phyloP scores from a whole-genome alignment of 2,329 filamentous ascomycete genomes.

The Ambrosiella xylebori region DNA sequence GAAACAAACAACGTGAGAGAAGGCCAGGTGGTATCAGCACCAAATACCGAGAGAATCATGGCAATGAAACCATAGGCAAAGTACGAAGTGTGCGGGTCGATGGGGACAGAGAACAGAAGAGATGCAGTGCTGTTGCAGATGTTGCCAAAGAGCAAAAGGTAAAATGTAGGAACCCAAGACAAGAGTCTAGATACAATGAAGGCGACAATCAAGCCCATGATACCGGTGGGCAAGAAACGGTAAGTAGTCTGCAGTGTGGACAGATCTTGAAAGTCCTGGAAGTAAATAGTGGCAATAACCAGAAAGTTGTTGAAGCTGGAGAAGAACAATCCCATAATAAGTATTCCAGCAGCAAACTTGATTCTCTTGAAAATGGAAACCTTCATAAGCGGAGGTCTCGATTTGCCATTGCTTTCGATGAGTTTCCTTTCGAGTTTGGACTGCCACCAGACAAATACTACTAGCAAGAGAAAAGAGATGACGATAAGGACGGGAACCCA shows the following conservation, averaged over 20 bases:
- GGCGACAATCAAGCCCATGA: conserved; percentile 40
- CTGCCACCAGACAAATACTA: conserved; percentile 44
- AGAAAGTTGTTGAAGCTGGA: conserved; percentile 51
- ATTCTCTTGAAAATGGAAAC: conserved; percentile 43
- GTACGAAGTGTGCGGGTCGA: conserved; percentile 42
- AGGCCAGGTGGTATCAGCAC: conserved; percentile 50
- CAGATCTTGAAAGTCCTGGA: conserved; percentile 47
- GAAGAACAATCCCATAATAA: conserved; percentile 50
- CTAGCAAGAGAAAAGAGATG: conserved; percentile 37
- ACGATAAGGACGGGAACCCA: conserved; percentile 45
- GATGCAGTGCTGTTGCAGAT: conserved; percentile 35
- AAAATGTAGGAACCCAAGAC: conserved; percentile 37
- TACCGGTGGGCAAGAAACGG: conserved; percentile 49
- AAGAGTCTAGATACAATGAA: conserved; percentile 39
- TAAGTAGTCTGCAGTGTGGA: conserved; percentile 48
- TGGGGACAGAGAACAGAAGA: conserved; percentile 46
- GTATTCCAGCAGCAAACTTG: conserved; percentile 44
- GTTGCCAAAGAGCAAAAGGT: conserved; percentile 41
- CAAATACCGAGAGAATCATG: conserved; percentile 47
- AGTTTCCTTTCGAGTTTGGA: conserved; percentile 35
- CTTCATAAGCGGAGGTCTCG: conserved; percentile 29
- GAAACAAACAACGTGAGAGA: conserved; percentile 49
- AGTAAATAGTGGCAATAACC: conserved; percentile 52
- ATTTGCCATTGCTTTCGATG: conserved; percentile 15
- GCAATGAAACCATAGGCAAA: conserved; percentile 50